Base-by-base conservation (phyloP, 2,329 filamentous ascomycete species). In the Byssoonygena ceratinophila region DNA sequence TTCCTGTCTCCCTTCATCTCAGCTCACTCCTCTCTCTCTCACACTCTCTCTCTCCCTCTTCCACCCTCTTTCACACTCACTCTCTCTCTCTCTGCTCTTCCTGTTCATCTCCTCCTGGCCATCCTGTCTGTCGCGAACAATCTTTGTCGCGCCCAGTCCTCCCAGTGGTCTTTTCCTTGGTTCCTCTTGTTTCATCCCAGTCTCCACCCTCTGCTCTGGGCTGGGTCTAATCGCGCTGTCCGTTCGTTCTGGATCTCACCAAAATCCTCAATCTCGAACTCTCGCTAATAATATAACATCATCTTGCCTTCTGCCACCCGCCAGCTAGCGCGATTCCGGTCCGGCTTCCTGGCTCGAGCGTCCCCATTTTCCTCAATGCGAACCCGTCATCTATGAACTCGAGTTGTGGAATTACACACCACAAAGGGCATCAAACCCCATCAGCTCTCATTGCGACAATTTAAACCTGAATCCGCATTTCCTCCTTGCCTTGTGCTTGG, bases 181-280 rank as follows among this genome's bases (percentile, higher is more conserved):
- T 47, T 20, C 34, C 29, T 18, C 43, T 34, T 41, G 50, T 46
- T 46, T 52, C 50, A 43, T 39, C 50, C 11, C 50, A 5, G 43
- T 39, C 50, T 52, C 50, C 50, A 52, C 50, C 46, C 25, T 40
- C 23, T 34, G 27, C 20, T 52, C 32, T 52, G 50, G 50, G 43
- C 23, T 51, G 49, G 20, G 29, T 25, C 31, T 37, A 51, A 51
- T 41, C 32, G 50, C 50, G 50, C 43, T 40, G 22, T 46, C 43
- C 41, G 50, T 47, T 52, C 41, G 50, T 46, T 52, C 50, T 52
- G 50, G 43, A 52, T 11, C 50, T 43, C 22, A 27, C 40, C 20
- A n/a, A 20, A 3, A 36, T 29, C 27, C 39, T 44, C 48, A 39
- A 51, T 7, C 48, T 51, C 49, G 48, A 51, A 34, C 48, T 37